Evolutionary conservation across 75 land plant genomes (phyloP).

Genomic region (Cupressus sempervirens): DNA sequence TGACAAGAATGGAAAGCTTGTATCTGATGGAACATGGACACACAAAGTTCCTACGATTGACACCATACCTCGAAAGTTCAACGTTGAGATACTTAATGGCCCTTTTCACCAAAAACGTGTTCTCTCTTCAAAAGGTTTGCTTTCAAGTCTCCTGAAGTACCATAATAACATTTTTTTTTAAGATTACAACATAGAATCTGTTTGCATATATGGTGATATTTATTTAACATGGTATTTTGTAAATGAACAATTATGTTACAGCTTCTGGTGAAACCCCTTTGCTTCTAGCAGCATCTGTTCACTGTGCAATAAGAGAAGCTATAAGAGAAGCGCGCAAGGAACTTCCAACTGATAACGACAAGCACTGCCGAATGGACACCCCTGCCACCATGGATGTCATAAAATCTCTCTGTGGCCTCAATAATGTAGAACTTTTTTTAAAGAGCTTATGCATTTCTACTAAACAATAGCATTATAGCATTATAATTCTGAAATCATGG

Average conservation of each 20-base stretch:
- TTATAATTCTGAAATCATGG: neutral
- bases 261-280: slow-evolving; percentile 14
- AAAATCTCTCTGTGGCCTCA: slow-evolving; percentile 3
- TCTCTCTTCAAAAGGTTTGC: slow-evolving; percentile 84
- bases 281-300: slow-evolving; percentile 38
- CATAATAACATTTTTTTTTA: neutral
- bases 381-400: slow-evolving; percentile 11
- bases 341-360: neutral
- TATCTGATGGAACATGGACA: slow-evolving; percentile 47
- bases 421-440: slow-evolving; percentile 6
- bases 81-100: slow-evolving; percentile 75
- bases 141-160: neutral
- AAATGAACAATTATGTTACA: neutral
- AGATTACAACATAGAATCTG: neutral
- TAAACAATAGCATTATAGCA: neutral
- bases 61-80: slow-evolving; percentile 69
- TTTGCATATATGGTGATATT: neutral
- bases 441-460: neutral
- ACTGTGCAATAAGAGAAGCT: slow-evolving; percentile 36
- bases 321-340: slow-evolving; percentile 9
- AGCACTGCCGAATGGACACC: slow-evolving; percentile 10
- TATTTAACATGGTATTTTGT: neutral
- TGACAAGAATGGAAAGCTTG: slow-evolving; percentile 25
- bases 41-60: slow-evolving; percentile 74
- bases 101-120: slow-evolving; percentile 66